Conservation (phyloP, 2,329 filamentous ascomycete genomes). For the Clathrospora elynae region DNA sequence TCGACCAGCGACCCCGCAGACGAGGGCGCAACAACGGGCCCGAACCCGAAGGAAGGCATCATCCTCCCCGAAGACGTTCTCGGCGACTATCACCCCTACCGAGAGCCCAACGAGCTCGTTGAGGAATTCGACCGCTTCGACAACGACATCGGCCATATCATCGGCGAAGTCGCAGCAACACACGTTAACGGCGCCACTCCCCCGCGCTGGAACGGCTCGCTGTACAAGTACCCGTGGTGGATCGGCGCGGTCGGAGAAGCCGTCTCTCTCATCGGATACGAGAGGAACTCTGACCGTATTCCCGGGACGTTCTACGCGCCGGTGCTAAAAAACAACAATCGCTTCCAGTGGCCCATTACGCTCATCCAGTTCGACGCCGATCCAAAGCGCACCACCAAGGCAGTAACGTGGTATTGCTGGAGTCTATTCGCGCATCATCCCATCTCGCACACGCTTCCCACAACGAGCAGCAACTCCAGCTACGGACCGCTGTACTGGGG, state of each 20-base stretch:
- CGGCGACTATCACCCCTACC: slow-evolving; percentile 53
- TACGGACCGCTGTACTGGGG: slow-evolving; percentile 55
- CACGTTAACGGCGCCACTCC: slow-evolving; percentile 38
- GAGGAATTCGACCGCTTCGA: slow-evolving; percentile 51
- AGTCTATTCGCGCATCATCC: slow-evolving; percentile 51
- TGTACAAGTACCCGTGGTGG: slow-evolving; percentile 46
- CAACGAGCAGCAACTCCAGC: slow-evolving; percentile 39
- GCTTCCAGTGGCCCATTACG: slow-evolving; percentile 46
- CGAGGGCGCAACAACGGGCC: slow-evolving; percentile 42
- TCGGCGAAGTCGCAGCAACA: slow-evolving; percentile 46
- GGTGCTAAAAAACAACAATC: slow-evolving; percentile 43
- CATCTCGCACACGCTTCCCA: slow-evolving; percentile 54
- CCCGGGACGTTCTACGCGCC: slow-evolving; percentile 53
- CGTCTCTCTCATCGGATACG: slow-evolving; percentile 67
- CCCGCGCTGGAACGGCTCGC: slow-evolving; percentile 31
- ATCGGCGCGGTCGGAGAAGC: slow-evolving; percentile 67
- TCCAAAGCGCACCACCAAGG: slow-evolving; percentile 37
- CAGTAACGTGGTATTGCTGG: slow-evolving; percentile 44
- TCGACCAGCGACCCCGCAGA: slow-evolving; percentile 34
- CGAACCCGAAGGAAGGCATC: slow-evolving; percentile 34
- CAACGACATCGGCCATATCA: slow-evolving; percentile 44
- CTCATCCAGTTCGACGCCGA: slow-evolving; percentile 51
- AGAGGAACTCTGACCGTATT: slow-evolving; percentile 67
- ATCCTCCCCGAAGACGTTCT: slow-evolving; percentile 27
- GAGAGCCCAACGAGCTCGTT: slow-evolving; percentile 52